Evolutionary conservation across 1,284 basidiomycete genomes (phyloP), one percentile per base, ranked within the genome.

Genomic region (Ganoderma boninense): DNA sequence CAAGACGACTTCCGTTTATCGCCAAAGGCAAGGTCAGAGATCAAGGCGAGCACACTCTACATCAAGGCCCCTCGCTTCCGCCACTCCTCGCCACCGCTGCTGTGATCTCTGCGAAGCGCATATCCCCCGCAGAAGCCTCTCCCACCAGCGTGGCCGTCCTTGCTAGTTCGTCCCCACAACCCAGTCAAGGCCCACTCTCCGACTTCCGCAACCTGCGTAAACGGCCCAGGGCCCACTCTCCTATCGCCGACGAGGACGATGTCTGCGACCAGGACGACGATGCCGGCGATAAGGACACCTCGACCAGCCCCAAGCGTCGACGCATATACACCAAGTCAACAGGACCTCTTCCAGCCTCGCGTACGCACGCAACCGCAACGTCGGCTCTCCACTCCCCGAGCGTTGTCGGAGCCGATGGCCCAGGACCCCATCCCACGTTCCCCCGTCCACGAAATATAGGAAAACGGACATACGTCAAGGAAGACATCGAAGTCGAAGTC

Each of bases 181-280:
- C 23, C 44, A 64, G 18, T 42, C 54, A 26, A 7, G 56, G 40
- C 7, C 67, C 72, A 5, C 66, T 73, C 18, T 43, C 70, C 40
- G 72, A 71, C 60, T 69, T 70, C 2, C 70, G 65, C 26, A 68
- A 66, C 40, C 10, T 62, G 20, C 56, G 65, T 13, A 74, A 74
- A 65, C 62, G 70, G 32, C 69, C 65, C 23, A 43, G 14, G 14
- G 42, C 11, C 2, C 11, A 29, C 35, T 23, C 59, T 13, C 11
- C 23, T 5, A 18, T 26, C 56, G 26, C 29, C 14, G 35, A 35
- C 10, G 32, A 44, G 4, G 43, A 44, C 43, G 43, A 18, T 44
- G 5, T 5, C 43, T 16, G 4, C 5, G 43, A 44, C 14, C 14
- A 44, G 18, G 1, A 60, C 44, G 49, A 26, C 13, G 60, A 29